Evolutionary conservation across 1,284 basidiomycete genomes (phyloP), one percentile per base, ranked within the genome.

Genomic region (Hymenochaete sp.): DNA sequence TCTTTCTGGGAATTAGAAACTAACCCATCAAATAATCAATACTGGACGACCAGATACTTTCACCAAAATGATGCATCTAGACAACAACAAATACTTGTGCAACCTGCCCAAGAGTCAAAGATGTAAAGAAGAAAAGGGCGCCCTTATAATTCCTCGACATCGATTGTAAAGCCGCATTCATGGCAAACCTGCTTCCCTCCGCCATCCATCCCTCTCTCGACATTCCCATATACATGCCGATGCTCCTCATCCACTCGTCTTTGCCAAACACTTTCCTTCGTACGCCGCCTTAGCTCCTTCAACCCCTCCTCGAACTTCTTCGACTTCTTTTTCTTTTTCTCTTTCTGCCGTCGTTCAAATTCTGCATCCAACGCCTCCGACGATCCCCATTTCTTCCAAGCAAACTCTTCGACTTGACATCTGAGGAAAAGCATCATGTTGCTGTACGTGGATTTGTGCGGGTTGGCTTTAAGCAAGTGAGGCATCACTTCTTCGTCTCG

Each of bases 401-500:
- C 95, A 61, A 95, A 98, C 21, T 83, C 84, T 62, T 98, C 96
- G 2, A 98, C 93, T 64, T 97, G 93, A 56, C 72, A 83, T 19
- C 96, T 81, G 5, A 98, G 72, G 65, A 92, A 99, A 19, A 99
- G 74, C 96, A 98, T 98, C 96, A 98, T 98, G 68, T 98, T 98
- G 39, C 86, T 87, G 61, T 92, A 98, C 0, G 92, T 96, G 18
- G 92, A 89, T 53, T 91, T 89, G 67, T 98, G 93, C 1, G 96
- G 96, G 59, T 98, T 99, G 3, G 92, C 87, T 59, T 93, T 93
- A 42, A 99, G 72, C 14, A 98, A 71, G 63, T 99, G 96, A 0
- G 93, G 95, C 52, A 99, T 75, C 16, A 88, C 67, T 55, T 97
- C 92, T 55, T 86, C 79, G 60, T 99, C 96, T 45, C 84, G 80